A percentile compares a stretch with the other conserved stretches of the same genome.
Evolutionary conservation across 1,284 basidiomycete species (phyloP).

Genomic region (Cutaneotrichosporon sp.): DNA sequence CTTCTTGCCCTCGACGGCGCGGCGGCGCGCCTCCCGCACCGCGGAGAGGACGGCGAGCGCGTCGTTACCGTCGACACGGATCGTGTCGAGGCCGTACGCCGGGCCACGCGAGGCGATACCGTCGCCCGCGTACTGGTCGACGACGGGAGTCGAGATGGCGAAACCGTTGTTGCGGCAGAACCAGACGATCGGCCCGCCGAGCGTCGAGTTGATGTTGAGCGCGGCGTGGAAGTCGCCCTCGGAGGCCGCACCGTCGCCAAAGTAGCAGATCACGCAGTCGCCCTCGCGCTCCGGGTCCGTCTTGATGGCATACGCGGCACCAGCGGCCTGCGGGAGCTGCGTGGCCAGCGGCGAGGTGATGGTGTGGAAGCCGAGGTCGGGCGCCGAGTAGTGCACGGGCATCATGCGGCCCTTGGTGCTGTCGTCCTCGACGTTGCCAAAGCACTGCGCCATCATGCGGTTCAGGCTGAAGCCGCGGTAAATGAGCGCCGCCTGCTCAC

Average conservation of each 20-base stretch:
- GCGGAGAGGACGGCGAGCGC: constrained; percentile 82
- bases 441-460: constrained; percentile 81
- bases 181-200: constrained; percentile 54
- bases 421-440: constrained; percentile 78
- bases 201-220: constrained; percentile 57
- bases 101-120: constrained; percentile 91
- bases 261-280: constrained; percentile 84
- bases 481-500: constrained; percentile 85
- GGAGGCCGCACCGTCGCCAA: constrained; percentile 68
- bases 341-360: constrained; percentile 94
- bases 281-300: constrained; percentile 71
- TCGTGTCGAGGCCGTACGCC: constrained; percentile 88
- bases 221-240: constrained; percentile 62
- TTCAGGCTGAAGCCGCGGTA: constrained; percentile 79
- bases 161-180: constrained; percentile 61
- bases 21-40: constrained; percentile 71
- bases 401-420: constrained; percentile 84
- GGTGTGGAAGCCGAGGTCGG: constrained; percentile 82
- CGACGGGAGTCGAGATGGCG: constrained; percentile 88
- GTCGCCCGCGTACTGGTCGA: constrained; percentile 88
- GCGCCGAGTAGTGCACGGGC: constrained; percentile 88
- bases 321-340: constrained; percentile 94
- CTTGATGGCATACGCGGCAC: constrained; percentile 85
- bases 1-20: constrained; percentile 75
- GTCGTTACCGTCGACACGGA: constrained; percentile 93